Percentiles rank a stretch among this genome's conserved stretches.
Evolutionary conservation across 495 filamentous ascomycete species (phyloP).

Genomic region (Aspergillus leporis): DNA sequence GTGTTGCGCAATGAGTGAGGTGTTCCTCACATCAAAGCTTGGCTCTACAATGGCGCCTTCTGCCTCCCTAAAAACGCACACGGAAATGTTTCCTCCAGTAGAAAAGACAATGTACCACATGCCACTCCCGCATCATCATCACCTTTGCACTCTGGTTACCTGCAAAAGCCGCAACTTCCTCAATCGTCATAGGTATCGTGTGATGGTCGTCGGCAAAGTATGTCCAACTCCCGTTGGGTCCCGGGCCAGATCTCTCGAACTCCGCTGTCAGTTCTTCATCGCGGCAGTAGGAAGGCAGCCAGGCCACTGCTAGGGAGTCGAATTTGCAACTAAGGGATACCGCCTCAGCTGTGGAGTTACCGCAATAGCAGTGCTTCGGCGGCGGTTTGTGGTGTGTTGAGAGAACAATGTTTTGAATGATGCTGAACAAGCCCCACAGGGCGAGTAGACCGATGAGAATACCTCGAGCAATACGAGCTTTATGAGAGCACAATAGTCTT

Average conservation of each 20-base stretch:
- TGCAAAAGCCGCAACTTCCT: conserved; percentile 1
- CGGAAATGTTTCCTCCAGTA: conserved; percentile 15
- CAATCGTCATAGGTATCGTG: conserved; percentile 1
- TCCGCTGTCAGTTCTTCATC: conserved; percentile 14
- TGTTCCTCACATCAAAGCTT: conserved; percentile 7
- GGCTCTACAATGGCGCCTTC: conserved; percentile 10
- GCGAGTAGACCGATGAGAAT: background rate
- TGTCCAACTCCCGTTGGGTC: conserved; percentile 10
- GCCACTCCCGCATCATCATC: conserved; percentile 13
- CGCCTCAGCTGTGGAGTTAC: background rate
- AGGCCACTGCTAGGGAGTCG: conserved; percentile 15
- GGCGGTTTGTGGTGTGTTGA: background rate
- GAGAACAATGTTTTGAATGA: background rate
- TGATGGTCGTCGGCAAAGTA: conserved; percentile 11
- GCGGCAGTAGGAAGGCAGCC: conserved; percentile 16
- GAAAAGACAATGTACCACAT: conserved; percentile 16
- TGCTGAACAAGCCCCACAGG: background rate
- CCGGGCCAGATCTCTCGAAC: conserved; percentile 11
- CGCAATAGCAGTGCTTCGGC: conserved; percentile 4
- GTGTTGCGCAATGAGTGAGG: conserved; percentile 8
- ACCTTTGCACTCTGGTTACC: background rate
- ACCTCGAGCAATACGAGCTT: background rate
- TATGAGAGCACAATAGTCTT: background rate
- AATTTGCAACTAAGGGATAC: background rate
- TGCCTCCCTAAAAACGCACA: background rate